These are phyloP conservation scores for Penicillium cosmopolitanum DNA, from an alignment of 495 filamentous ascomycete genomes.

Conservation along the genomic window DNA sequence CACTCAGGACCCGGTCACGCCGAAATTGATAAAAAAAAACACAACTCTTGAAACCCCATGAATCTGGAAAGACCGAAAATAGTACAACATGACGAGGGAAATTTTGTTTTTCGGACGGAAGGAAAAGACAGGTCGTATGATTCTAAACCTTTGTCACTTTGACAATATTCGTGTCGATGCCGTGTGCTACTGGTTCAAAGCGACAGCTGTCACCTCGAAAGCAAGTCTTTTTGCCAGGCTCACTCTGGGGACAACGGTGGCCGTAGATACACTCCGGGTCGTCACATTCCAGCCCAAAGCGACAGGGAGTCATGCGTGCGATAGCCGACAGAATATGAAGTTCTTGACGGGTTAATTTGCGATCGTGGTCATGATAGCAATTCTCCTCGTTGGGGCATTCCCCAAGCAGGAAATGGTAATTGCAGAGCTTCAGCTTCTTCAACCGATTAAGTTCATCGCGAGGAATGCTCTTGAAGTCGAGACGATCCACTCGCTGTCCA, in stretches of 20 bases:
- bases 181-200: conserved; percentile 52
- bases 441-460: conserved; percentile 61
- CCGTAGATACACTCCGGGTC: conserved; percentile 83
- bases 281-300: conserved; percentile 72
- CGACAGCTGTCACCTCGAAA: conserved; percentile 56
- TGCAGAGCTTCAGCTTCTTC: conserved; percentile 79
- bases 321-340: conserved; percentile 68
- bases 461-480: conserved; percentile 56
- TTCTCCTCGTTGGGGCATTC: conserved; percentile 68
- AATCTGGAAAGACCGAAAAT: conserved; percentile 2
- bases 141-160: conserved; percentile 55
- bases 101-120: not conserved
- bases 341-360: conserved; percentile 69
- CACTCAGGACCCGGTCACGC: not conserved
- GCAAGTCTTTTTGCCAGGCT: conserved; percentile 53
- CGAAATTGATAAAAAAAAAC: not conserved
- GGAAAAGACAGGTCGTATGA: not conserved
- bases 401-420: conserved; percentile 77
- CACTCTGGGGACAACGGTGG: conserved; percentile 61
- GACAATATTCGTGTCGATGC: conserved; percentile 56
- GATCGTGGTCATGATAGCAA: conserved; percentile 77
- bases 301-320: conserved; percentile 78
- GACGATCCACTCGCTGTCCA: conserved; percentile 71
- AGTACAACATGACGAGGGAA: not conserved
- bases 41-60: not conserved